Evolutionary conservation across 441 rosid genomes (phyloP), one percentile per base, ranked within the genome.

Genomic region (Adansonia madagascariensis): DNA sequence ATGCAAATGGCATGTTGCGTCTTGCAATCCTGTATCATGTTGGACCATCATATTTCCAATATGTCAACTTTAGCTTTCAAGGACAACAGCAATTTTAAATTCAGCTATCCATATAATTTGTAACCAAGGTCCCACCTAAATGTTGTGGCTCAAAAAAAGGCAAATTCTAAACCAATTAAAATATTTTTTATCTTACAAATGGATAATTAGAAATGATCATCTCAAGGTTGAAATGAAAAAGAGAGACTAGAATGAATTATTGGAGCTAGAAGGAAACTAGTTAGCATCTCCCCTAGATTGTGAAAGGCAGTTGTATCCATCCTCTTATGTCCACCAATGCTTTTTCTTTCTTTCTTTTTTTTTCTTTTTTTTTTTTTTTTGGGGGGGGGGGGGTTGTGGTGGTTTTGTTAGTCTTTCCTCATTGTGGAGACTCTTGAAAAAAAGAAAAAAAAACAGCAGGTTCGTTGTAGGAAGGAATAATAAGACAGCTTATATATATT

Each of bases 351-450:
- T 43, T 8, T 41, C 0, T 27, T 2, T 27, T 27, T 27, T 27
- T 27, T 0, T 1, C n/a, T n/a, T 3, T 15, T 43, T 6, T 24
- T 24, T 1, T 24, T 24, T 24, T 24, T 24, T 24, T 24, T 24
- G 0, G 27, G 27, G 27, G 27, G 27, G 27, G 27, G 6, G 3
- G 4, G 11, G 47, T 44, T 35, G 70, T 44, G 59, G 72, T 61
- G 61, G 50, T 67, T 68, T 43, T 60, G 6, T 31, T 55, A 15
- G 49, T 35, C 24, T 74, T 31, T 17, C 18, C 52, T 47, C 57
- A 35, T 73, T 1, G 69, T 62, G 31, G 46, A 82, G 79, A 83
- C 71, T 60, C 79, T 82, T 70, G 76, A 68, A 27, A 61, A 65
- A 53, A 61, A 11, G 12, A 76, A 47, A 74, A 15, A 69, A 27